Conservation (phyloP, 305 asterid genomes). For the Plantago lanceolata region DNA sequence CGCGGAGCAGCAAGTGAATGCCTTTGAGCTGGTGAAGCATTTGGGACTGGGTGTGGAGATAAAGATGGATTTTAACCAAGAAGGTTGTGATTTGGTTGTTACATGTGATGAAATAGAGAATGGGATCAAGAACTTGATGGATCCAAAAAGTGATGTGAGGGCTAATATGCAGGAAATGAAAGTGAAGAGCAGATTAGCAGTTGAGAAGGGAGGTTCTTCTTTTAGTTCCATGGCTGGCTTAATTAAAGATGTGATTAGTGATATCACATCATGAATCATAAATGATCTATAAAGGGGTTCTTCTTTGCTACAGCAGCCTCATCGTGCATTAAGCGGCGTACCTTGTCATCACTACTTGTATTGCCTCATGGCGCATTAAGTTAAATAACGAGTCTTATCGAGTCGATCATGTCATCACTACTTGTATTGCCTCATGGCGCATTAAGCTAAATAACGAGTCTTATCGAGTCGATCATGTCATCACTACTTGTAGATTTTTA, state of each 20-base stretch:
- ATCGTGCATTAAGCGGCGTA: too few species aligned
- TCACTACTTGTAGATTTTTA: too few species aligned
- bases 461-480: too few species aligned
- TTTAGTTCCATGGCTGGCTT: constrained; percentile 17
- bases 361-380: too few species aligned
- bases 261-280: not conserved
- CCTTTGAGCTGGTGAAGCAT: constrained; percentile 42
- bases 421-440: too few species aligned
- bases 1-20: constrained; percentile 51
- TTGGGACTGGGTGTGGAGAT: constrained; percentile 38
- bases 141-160: constrained; percentile 20
- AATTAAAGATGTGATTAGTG: constrained; percentile 19
- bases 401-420: too few species aligned
- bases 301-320: too few species aligned
- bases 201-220: constrained; percentile 32
- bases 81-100: not conserved
- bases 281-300: too few species aligned
- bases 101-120: not conserved
- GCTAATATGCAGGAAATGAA: constrained; percentile 21
- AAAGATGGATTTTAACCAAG: constrained; percentile 33
- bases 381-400: too few species aligned
- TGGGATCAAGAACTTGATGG: constrained; percentile 33
- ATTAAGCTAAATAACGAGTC: too few species aligned
- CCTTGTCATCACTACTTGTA: too few species aligned
- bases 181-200: constrained; percentile 23